Conservation (phyloP, 345 rosid genomes). For the Gossypium mustelinum region DNA sequence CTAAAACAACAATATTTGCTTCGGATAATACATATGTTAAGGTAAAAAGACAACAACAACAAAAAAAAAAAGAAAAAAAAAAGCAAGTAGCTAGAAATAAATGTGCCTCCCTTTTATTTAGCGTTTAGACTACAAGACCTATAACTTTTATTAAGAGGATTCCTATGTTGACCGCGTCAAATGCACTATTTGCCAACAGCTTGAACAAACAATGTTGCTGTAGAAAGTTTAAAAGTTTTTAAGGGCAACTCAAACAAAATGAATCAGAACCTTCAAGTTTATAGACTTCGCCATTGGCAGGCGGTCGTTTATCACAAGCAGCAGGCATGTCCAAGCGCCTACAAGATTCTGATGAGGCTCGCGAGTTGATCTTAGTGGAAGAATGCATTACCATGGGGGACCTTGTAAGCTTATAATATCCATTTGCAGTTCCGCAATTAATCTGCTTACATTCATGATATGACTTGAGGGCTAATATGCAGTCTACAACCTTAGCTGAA, state of each 20-base stretch:
- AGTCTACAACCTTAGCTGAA: constrained; percentile 73
- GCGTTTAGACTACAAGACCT: too few species aligned
- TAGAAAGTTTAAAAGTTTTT: too few species aligned
- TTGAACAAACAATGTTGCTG: too few species aligned
- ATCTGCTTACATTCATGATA: constrained; percentile 67
- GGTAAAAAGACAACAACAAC: background rate
- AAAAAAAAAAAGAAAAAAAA: too few species aligned
- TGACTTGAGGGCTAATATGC: constrained; percentile 71
- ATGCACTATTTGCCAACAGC: too few species aligned
- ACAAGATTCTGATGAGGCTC: constrained; percentile 41
- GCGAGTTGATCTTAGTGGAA: constrained; percentile 31
- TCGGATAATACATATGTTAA: background rate
- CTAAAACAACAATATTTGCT: background rate
- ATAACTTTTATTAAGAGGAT: too few species aligned
- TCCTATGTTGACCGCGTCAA: too few species aligned
- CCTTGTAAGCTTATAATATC: constrained; percentile 48
- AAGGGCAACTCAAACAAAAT: background rate
- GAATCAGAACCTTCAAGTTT: constrained; percentile 43
- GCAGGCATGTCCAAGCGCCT: constrained; percentile 55
- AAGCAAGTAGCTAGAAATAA: background rate
- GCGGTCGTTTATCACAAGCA: constrained; percentile 31
- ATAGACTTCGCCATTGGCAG: constrained; percentile 32
- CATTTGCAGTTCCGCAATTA: constrained; percentile 52
- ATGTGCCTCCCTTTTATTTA: background rate
- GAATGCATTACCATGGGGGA: constrained; percentile 57